phyloP scores from a whole-genome alignment of 805 yeast genomes.

The Clavispora santaluciae region DNA sequence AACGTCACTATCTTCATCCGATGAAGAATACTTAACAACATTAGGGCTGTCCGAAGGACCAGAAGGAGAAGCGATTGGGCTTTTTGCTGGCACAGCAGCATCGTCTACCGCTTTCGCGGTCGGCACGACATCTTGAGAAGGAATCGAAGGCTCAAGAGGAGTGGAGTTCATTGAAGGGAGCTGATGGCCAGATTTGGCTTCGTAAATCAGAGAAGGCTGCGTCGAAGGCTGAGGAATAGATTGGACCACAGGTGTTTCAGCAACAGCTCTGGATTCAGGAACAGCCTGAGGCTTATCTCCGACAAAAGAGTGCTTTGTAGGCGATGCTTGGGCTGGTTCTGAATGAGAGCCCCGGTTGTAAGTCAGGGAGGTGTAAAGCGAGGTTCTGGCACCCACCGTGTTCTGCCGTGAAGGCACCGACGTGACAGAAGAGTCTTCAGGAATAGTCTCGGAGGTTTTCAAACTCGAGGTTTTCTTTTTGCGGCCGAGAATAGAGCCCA shows the following conservation, averaged over 20 bases:
- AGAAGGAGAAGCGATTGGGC: neutral
- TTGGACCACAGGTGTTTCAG: neutral
- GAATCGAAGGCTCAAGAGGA: conserved; percentile 10
- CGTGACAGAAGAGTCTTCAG: conserved; percentile 29
- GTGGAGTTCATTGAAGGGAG: neutral
- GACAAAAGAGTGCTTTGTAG: neutral
- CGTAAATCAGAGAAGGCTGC: too few species aligned
- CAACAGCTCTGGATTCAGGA: neutral
- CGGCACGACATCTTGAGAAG: conserved; percentile 35
- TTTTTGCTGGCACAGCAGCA: conserved; percentile 15
- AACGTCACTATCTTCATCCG: conserved; percentile 28
- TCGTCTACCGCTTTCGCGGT: conserved; percentile 28
- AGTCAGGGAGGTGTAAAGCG: conserved; percentile 7
- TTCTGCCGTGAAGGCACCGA: conserved; percentile 13
- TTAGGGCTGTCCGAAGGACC: conserved; percentile 27
- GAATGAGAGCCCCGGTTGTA: neutral
- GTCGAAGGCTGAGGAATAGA: neutral
- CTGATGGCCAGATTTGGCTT: neutral
- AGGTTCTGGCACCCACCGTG: conserved; percentile 10
- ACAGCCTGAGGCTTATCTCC: neutral
- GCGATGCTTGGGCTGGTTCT: neutral
- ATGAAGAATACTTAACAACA: conserved; percentile 30
- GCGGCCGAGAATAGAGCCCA: conserved; percentile 72
- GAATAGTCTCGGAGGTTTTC: conserved; percentile 21
- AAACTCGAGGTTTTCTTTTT: conserved; percentile 41